phyloP scores from a whole-genome alignment of 1,284 basidiomycete genomes.

The Trichosporon sp. region DNA sequence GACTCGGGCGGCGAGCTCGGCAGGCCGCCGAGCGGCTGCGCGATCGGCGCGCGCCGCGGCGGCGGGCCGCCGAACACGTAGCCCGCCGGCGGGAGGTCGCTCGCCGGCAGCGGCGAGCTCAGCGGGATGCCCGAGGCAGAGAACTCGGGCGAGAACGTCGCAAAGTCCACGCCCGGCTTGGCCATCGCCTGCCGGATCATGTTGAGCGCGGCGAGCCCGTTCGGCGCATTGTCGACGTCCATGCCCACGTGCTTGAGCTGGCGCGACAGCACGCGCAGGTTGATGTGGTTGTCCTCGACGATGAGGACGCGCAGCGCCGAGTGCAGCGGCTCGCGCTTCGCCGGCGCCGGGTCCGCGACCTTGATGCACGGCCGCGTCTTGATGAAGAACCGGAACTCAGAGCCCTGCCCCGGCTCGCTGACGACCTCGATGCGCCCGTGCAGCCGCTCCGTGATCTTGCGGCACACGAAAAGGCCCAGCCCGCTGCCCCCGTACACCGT shows the following conservation, averaged over 20 bases:
- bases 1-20: conserved; percentile 4
- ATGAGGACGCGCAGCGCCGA: conserved; percentile 25
- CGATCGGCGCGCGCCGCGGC: too few species aligned
- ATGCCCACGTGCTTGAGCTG: conserved; percentile 20
- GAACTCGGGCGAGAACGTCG: background rate
- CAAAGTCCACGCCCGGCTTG: conserved; percentile 2
- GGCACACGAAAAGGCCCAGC: conserved; percentile 33
- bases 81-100: background rate
- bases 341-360: background rate
- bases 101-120: background rate
- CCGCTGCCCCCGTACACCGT: conserved; percentile 35
- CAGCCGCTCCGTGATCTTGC: conserved; percentile 29
- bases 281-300: conserved; percentile 44
- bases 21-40: background rate
- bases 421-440: conserved; percentile 30
- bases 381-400: conserved; percentile 50
- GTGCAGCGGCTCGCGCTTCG: background rate
- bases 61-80: background rate
- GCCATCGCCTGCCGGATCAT: conserved; percentile 36
- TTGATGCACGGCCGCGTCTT: conserved; percentile 4
- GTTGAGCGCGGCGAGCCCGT: conserved; percentile 51
- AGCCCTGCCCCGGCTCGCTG: conserved; percentile 26
- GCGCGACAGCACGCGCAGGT: conserved; percentile 30
- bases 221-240: conserved; percentile 25
- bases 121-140: background rate